Percentiles rank a stretch among this genome's conserved stretches.
These are phyloP conservation scores for Colletotrichum liriopes DNA, from an alignment of 2,329 filamentous ascomycete species.

Conservation along the genomic window DNA sequence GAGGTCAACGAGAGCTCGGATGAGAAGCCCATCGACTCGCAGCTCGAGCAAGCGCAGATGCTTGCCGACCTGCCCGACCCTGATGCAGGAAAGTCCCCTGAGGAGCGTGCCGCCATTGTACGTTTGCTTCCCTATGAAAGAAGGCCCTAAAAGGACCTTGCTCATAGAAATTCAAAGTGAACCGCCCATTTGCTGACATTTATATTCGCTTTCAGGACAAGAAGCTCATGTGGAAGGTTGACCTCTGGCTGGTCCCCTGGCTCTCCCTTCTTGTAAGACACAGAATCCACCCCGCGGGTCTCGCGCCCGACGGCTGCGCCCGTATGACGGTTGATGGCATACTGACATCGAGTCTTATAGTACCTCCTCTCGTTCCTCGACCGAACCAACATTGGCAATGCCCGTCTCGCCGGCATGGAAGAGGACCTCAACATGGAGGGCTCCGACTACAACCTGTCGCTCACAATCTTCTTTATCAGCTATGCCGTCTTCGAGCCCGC, in stretches of 20 bases:
- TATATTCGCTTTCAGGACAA: conserved; percentile 64
- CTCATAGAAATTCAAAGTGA: too few species aligned
- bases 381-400: conserved; percentile 49
- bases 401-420: conserved; percentile 49
- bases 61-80: conserved; percentile 54
- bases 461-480: conserved; percentile 79
- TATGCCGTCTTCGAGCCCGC: conserved; percentile 76
- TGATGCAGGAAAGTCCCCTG: conserved; percentile 75
- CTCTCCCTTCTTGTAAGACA: conserved; percentile 50
- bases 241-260: conserved; percentile 74
- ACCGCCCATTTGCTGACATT: conserved; percentile 14
- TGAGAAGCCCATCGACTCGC: conserved; percentile 35
- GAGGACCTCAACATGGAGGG: conserved; percentile 41
- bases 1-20: conserved; percentile 40
- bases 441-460: conserved; percentile 73
- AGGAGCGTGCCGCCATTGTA: conserved; percentile 75
- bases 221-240: conserved; percentile 74
- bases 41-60: conserved; percentile 49
- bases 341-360: not conserved
- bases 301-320: not conserved
- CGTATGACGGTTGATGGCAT: not conserved
- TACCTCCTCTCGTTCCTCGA: conserved; percentile 51
- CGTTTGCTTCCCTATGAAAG: conserved; percentile 48
- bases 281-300: not conserved
- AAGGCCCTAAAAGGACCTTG: not conserved